These are phyloP conservation scores for Leishmania gerbilli DNA, from an alignment of 208 protist genomes.

Conservation along the genomic window DNA sequence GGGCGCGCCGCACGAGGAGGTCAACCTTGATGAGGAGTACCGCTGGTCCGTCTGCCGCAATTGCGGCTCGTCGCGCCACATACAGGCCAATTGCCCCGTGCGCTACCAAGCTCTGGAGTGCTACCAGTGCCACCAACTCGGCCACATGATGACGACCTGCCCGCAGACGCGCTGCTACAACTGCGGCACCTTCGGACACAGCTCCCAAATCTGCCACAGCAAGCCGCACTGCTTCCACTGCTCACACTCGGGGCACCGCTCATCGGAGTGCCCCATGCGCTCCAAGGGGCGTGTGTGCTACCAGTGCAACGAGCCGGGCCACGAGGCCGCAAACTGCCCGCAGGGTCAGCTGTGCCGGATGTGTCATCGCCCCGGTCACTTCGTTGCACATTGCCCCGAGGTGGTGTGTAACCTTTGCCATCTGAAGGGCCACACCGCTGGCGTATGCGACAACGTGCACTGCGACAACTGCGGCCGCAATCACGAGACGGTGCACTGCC, in stretches of 20 bases:
- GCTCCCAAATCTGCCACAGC: conserved; percentile 83
- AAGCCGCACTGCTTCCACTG: conserved; percentile 89
- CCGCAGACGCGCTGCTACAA: conserved; percentile 89
- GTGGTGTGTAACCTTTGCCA: conserved; percentile 74
- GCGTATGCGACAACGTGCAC: conserved; percentile 55
- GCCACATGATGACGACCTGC: conserved; percentile 83
- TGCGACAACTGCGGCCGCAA: conserved; percentile 49
- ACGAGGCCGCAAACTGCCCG: conserved; percentile 81
- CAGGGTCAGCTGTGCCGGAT: conserved; percentile 77
- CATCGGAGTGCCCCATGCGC: conserved; percentile 76
- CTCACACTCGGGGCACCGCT: conserved; percentile 72
- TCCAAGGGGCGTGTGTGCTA: conserved; percentile 83
- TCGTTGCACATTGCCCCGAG: conserved; percentile 75
- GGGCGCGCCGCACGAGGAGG: conserved; percentile 8
- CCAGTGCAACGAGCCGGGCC: conserved; percentile 87
- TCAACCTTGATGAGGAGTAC: conserved; percentile 24
- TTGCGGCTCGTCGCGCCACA: conserved; percentile 81
- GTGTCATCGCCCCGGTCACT: conserved; percentile 78
- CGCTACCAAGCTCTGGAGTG: conserved; percentile 73
- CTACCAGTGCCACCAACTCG: conserved; percentile 83
- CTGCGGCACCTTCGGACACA: conserved; percentile 87
- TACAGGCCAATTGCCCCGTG: conserved; percentile 67
- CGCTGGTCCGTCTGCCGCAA: conserved; percentile 62
- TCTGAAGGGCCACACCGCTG: conserved; percentile 77
- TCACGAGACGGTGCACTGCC: conserved; percentile 46